Evolutionary conservation across 163 green algal genomes (phyloP), one percentile per base, ranked within the genome.

Genomic region (Chlamydomonas reinhardtii): DNA sequence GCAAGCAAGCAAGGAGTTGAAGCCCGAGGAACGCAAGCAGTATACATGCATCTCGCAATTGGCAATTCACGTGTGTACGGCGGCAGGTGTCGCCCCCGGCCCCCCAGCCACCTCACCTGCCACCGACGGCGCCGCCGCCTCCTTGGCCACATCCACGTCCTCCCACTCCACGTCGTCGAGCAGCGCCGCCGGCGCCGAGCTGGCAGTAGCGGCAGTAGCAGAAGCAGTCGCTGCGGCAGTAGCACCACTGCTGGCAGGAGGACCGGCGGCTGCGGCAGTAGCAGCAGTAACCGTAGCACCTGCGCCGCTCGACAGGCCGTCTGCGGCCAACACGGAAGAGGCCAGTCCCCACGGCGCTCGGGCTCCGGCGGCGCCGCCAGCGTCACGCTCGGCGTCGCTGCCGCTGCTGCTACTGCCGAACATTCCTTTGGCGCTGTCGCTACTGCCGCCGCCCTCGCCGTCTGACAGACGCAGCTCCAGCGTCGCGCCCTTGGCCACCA

Each of bases 151-250:
- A 78, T 94, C 91, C 54, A 95, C 90, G 80, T 94, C 91, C 85
- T 96, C 91, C 93, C 92, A 96, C 16, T 94, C 92, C 59, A 93
- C 74, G 25, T 93, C 90, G 1, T 92, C 90, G 6, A 81, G 56
- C 77, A 73, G 24, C 75, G 56, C 74, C 43, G 43, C 39, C 73
- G 48, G 9, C 72, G 72, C 72, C 24, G 72, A 20, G 34, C 17
- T 20, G 48, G 43, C n/a, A 25, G 56, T 56, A 43, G 62, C 37
- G 43, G 52, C 81, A 59, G 64, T 72, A 11, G 31, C 75, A 48
- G 39, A 48, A 16, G 81, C 74, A 39, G 69, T 74, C 19, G 22
- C 48, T 78, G 78, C 69, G 15, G 34, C 69, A 0, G n/a, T 73
- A 27, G 69, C 66, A 73, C 29, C 91, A 32, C 16, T 91, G 39